phyloP scores from a whole-genome alignment of 371 early-diverging fungal genomes.

The Saksenaea vasiformis region DNA sequence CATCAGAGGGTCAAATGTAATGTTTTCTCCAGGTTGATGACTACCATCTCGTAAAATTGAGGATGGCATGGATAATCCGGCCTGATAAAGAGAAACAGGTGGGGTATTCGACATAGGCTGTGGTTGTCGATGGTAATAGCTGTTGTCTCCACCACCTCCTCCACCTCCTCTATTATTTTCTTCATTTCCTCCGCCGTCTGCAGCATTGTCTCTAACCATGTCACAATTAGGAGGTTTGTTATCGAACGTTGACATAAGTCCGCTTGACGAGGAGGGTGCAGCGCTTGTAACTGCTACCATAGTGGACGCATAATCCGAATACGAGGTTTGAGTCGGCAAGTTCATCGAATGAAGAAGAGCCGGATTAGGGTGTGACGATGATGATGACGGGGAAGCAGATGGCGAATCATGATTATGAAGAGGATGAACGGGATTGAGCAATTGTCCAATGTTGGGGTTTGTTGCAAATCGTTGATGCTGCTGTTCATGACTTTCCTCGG shows the following conservation, averaged over 20 bases:
- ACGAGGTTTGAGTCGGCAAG: background rate
- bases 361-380: background rate
- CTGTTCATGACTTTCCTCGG: slow-evolving; percentile 2
- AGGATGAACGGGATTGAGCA: slow-evolving; percentile 45
- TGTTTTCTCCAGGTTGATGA: background rate
- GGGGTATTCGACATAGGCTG: background rate
- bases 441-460: slow-evolving; percentile 41
- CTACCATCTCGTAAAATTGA: background rate
- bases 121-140: slow-evolving; percentile 1
- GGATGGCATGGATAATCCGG: background rate
- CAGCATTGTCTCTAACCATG: background rate
- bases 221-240: background rate
- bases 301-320: background rate
- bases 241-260: background rate
- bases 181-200: background rate
- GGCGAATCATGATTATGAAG: slow-evolving; percentile 12
- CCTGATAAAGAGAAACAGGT: background rate
- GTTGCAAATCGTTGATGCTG: slow-evolving; percentile 18
- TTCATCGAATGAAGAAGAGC: slow-evolving; percentile 5
- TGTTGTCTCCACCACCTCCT: background rate
- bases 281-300: background rate
- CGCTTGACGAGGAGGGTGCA: background rate
- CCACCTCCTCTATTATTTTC: background rate
- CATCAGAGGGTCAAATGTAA: background rate
- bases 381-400: slow-evolving; percentile 3